Base-by-base conservation (phyloP, 2,329 filamentous ascomycete genomes). In the Penicillium sp. region DNA sequence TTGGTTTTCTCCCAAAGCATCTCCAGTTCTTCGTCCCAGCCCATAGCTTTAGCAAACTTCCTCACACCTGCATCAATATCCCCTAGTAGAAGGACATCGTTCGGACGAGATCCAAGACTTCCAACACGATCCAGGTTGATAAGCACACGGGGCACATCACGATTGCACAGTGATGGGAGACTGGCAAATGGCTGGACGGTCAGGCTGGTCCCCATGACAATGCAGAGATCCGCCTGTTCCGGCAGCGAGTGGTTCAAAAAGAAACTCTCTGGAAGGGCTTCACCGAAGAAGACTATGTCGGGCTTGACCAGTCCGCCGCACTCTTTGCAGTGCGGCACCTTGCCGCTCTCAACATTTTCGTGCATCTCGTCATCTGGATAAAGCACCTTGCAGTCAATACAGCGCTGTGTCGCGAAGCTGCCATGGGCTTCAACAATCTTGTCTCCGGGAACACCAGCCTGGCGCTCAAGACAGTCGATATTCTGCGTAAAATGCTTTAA, bases 401-500 rank as follows among this genome's bases (percentile, higher is more conserved):
- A 98, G 55, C 85, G 80, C 70, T 97, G 91, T 0, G 80, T 81
- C 18, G 91, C 91, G 65, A 97, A 98, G 66, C 89, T 95, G 37
- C 93, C 93, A 67, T 98, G 93, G 0, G 93, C 93, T 69, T 97
- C 91, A 26, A 98, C 77, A 40, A 98, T 90, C 67, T 80, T 83
- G 2, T 91, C 82, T 0, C 74, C 77, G 0, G 89, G 87, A 0
- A 98, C 83, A 22, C 93, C 93, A 10, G 91, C 93, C 56, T 81
- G 78, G 18, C 90, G 81, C 70, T 98, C 93, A 10, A 98, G 77
- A 61, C 89, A 95, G 71, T 98, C 93, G 57, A 98, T 97, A 63
- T 98, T 98, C 65, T 98, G 93, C 0, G 93, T 96, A 68, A 97
- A 98, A 43, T 93, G 80, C 74, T 89, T 93, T 55, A 85, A 74